These are phyloP conservation scores for Phanerochaete carnosa DNA, from an alignment of 768 basidiomycete species.

Conservation along the genomic window DNA sequence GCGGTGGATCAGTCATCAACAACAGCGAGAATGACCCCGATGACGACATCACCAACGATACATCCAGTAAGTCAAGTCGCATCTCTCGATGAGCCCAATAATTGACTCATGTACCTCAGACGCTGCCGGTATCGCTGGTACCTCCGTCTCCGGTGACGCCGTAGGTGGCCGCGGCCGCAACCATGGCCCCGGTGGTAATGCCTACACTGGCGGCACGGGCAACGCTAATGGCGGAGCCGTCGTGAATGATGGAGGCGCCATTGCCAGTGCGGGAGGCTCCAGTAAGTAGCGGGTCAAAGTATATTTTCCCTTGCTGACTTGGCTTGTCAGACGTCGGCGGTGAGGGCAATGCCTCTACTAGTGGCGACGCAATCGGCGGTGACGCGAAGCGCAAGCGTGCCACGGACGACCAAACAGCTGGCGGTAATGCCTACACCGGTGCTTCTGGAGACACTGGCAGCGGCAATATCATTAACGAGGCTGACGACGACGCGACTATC, in stretches of 20 bases:
- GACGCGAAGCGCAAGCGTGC: slow-evolving; percentile 13
- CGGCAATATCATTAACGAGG: slow-evolving; percentile 12
- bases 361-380: slow-evolving; percentile 13
- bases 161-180: slow-evolving; percentile 10
- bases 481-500: slow-evolving; percentile 8
- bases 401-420: slow-evolving; percentile 9
- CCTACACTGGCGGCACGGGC: slow-evolving; percentile 10
- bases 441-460: slow-evolving; percentile 10
- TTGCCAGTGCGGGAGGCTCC: slow-evolving; percentile 4
- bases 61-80: slow-evolving; percentile 1
- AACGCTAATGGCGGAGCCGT: slow-evolving; percentile 9
- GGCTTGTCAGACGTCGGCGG: slow-evolving; percentile 12
- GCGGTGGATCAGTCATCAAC: slow-evolving; percentile 12
- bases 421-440: slow-evolving; percentile 15
- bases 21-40: slow-evolving; percentile 1
- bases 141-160: slow-evolving; percentile 9
- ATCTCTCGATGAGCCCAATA: not conserved
- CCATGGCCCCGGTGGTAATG: slow-evolving; percentile 14
- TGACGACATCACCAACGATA: slow-evolving; percentile 8
- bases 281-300: slow-evolving; percentile 3
- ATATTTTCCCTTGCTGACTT: not conserved
- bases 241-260: slow-evolving; percentile 7
- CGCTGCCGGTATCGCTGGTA: slow-evolving; percentile 13
- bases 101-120: not conserved
- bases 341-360: slow-evolving; percentile 8